phyloP scores from a whole-genome alignment of 1,284 basidiomycete species.

The Amylostereum areolatum region DNA sequence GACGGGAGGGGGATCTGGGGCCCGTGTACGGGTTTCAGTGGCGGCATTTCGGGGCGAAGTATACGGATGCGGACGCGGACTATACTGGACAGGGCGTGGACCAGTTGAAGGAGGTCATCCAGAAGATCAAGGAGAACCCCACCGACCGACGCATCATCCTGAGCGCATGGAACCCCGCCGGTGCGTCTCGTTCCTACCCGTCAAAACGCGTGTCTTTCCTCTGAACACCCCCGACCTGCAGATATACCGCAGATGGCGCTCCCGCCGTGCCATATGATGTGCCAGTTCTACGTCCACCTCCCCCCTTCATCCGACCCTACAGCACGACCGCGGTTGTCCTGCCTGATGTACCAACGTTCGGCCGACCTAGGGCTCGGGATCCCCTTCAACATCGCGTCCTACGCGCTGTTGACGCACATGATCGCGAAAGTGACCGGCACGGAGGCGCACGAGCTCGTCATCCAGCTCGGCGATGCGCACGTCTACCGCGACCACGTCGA shows the following conservation, averaged over 20 bases:
- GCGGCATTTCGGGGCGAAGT: constrained; percentile 94
- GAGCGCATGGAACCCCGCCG: constrained; percentile 96
- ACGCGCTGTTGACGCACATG: constrained; percentile 95
- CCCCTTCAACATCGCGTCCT: constrained; percentile 98
- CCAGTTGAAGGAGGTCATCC: constrained; percentile 84
- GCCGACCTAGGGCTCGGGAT: constrained; percentile 96
- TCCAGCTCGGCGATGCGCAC: constrained; percentile 95
- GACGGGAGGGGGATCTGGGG: constrained; percentile 90
- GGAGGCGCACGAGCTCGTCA: constrained; percentile 82
- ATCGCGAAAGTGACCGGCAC: constrained; percentile 88
- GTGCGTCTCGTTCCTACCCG: constrained; percentile 37
- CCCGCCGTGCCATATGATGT: constrained; percentile 97
- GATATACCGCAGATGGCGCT: constrained; percentile 94
- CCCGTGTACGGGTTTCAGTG: constrained; percentile 99
- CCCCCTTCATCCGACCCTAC: constrained; percentile 44
- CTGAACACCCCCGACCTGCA: constrained; percentile 23
- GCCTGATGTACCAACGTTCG: constrained; percentile 97
- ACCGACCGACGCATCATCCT: constrained; percentile 95
- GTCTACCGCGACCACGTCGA: constrained; percentile 93
- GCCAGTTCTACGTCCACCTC: constrained; percentile 96
- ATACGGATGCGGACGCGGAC: constrained; percentile 75
- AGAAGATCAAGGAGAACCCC: constrained; percentile 90
- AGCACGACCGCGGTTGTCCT: constrained; percentile 76
- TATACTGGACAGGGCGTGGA: constrained; percentile 92
- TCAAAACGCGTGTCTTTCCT: background rate